phyloP scores from a whole-genome alignment of 2,329 filamentous ascomycete genomes.

The Rhinocladiella mackenziei region DNA sequence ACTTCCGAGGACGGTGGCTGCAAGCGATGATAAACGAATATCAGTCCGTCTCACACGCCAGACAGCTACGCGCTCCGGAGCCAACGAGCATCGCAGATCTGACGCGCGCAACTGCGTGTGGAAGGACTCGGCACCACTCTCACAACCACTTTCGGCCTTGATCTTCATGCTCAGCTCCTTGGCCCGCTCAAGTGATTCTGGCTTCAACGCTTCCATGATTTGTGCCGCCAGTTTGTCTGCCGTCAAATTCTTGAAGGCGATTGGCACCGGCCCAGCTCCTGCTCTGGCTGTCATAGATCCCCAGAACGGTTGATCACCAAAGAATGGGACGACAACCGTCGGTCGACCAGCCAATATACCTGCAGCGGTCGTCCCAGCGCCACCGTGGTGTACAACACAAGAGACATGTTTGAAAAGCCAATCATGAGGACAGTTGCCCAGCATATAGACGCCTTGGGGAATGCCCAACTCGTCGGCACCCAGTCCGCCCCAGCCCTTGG shows the following conservation, averaged over 20 bases:
- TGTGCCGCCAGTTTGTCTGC: conserved; percentile 62
- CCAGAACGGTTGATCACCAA: conserved; percentile 82
- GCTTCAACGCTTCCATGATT: conserved; percentile 57
- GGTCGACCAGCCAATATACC: conserved; percentile 77
- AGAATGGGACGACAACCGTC: conserved; percentile 81
- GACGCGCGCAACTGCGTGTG: conserved; percentile 66
- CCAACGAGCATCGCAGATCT: conserved; percentile 64
- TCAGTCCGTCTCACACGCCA: conserved; percentile 70
- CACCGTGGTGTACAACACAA: conserved; percentile 80
- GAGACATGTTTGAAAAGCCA: conserved; percentile 82
- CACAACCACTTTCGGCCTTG: conserved; percentile 60
- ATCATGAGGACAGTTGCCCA: conserved; percentile 82
- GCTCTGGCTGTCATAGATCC: conserved; percentile 69
- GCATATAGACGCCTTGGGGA: conserved; percentile 75
- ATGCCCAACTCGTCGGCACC: conserved; percentile 66
- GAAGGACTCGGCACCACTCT: conserved; percentile 63
- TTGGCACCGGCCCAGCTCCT: conserved; percentile 66
- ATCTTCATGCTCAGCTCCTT: conserved; percentile 61
- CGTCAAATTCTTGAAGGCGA: conserved; percentile 65
- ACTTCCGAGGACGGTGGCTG: conserved; percentile 64
- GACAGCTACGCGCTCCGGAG: conserved; percentile 64
- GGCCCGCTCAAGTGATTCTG: conserved; percentile 56
- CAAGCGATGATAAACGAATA: conserved; percentile 66
- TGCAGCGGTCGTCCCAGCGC: conserved; percentile 81
- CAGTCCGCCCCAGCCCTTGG: conserved; percentile 83